Conservation (phyloP, 768 basidiomycete species). For the Kwoniella dendrophila region DNA sequence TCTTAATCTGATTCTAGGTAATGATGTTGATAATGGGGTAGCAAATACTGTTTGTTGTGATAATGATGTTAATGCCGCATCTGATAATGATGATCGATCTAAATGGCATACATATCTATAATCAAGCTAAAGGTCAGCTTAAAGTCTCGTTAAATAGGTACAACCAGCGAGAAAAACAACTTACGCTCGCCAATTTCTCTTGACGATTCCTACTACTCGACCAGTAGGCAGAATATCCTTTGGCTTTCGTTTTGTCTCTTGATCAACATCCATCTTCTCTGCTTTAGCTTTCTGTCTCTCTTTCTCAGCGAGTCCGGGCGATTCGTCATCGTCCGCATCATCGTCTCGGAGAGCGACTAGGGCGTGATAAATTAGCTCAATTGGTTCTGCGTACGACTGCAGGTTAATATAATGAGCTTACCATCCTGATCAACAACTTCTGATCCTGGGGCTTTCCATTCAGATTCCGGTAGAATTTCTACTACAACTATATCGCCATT, state of each 20-base stretch:
- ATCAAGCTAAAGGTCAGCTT: conserved; percentile 2
- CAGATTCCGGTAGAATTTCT: conserved; percentile 77
- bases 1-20: conserved; percentile 90
- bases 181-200: conserved; percentile 92
- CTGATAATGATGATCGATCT: conserved; percentile 82
- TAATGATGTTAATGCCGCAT: conserved; percentile 70
- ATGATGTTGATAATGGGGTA: conserved; percentile 82
- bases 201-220: conserved; percentile 83
- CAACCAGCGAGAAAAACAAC: conserved; percentile 54
- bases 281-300: conserved; percentile 55
- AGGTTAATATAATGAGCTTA: conserved; percentile 58
- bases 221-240: conserved; percentile 85
- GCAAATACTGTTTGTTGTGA: conserved; percentile 87
- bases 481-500: conserved; percentile 91
- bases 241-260: conserved; percentile 48
- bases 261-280: conserved; percentile 50
- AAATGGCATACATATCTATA: conserved; percentile 89
- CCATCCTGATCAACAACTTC: conserved; percentile 94
- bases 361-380: too few relatives aligned
- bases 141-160: background rate
- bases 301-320: conserved; percentile 58
- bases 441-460: conserved; percentile 90
- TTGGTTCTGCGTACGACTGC: too few relatives aligned
- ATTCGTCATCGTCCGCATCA: conserved; percentile 69
- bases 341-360: conserved; percentile 86